Evolutionary conservation across 352 stramenopile genomes (phyloP), one percentile per base, ranked within the genome.

Genomic region (Peronospora belbahrii): DNA sequence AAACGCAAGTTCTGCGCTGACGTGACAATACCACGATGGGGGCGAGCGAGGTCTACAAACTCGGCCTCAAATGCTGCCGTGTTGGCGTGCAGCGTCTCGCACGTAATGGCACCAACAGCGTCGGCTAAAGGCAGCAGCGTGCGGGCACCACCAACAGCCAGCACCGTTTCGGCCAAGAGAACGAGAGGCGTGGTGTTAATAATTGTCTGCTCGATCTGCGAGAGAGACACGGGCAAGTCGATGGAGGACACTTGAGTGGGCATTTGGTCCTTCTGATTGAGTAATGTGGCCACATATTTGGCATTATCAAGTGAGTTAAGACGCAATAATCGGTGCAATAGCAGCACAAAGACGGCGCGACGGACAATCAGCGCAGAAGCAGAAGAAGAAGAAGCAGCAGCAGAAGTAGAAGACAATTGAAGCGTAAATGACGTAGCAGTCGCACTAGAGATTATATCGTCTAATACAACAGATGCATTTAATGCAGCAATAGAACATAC

Each of bases 11-110:
- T 80, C 28, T 74, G 64, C 17, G 88, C 88, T 30, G 74, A 86
- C 13, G 67, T 85, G 46, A 95, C 68, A 48, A 95, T 88, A 39
- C 88, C 88, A 25, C 88, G 81, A 65, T 96, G 84, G 34, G 80
- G 84, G 18, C 87, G 75, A 31, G 58, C 68, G 7, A 48, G 64
- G 48, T 96, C 83, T 52, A 92, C 81, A 56, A 85, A 83, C 34
- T 88, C 69, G n/a, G 80, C 67, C 10, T 95, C 67, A 43, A 97
- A 96, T 15, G 83, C 65, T 39, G 59, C 49, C n/a, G 73, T 54
- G 54, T 74, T 70, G n/a, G 60, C 75, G 27, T 69, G 65, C 28
- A 85, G 55, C 22, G 65, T 70, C 64, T 96, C 86, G 51, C 79
- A 95, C 49, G 83, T 86, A 11, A 95, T 62, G 18, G 84, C 81